Base-by-base conservation (phyloP, 2,329 filamentous ascomycete species). In the Podosphaera fusca region DNA sequence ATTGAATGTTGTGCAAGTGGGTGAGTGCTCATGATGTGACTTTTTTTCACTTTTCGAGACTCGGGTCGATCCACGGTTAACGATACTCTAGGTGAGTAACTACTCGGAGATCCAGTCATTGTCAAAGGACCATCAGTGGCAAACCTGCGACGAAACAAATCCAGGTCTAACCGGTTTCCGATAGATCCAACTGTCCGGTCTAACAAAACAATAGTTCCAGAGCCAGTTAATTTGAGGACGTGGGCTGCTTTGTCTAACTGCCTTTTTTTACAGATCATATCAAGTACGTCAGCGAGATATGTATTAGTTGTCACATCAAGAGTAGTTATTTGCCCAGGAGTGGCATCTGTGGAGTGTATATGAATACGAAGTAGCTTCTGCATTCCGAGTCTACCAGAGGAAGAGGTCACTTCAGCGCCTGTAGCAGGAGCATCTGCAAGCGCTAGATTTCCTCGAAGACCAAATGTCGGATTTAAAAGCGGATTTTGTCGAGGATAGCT, bases 111-210 rank as follows among this genome's bases (percentile, higher is more conserved):
- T 6, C 82, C 75, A 9, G 76, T 77, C 60, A 85, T 77, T 29
- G 80, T 82, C 45, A 85, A 72, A 6, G 81, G 80, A 1, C 83
- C 82, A 65, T 87, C 84, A 1, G 81, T 84, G 2, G 82, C 82
- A 66, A 89, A 89, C 56, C 85, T 81, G 21, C 85, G 77, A 14
- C 85, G 77, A 59, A 82, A 77, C 6, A 94, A 74, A 65, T 94
- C 86, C 8, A 94, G 75, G 61, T 89, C 84, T 1, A 78, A 77
- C 35, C 84, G 78, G 56, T 82, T 82, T 51, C 85, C 85, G 10
- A 92, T 81, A 0, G 85, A 86, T 60, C 85, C 82, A 2, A 92
- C 84, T 0, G 82, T 85, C 34, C 85, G 81, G 66, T 94, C 87
- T 9, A 84, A 74, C 57, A 85, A 79, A 35, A 85, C 85, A 10